phyloP scores from a whole-genome alignment of 2,329 filamentous ascomycete genomes.

The Aspergillus sp. region DNA sequence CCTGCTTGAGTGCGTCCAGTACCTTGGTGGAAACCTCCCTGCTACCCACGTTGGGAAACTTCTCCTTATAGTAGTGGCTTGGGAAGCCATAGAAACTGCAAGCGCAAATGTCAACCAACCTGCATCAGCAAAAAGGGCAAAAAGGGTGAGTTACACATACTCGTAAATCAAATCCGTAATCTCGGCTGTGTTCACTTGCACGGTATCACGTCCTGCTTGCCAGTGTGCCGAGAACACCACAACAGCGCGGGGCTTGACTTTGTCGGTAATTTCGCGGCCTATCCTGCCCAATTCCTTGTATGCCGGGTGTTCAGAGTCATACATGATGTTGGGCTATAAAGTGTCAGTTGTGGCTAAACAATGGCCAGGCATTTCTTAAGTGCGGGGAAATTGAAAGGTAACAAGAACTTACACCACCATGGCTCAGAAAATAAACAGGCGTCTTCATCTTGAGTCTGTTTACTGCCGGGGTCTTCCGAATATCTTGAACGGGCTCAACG shows the following conservation, averaged over 20 bases:
- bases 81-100: slow-evolving; percentile 70
- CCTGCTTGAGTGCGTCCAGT: slow-evolving; percentile 53
- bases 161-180: slow-evolving; percentile 70
- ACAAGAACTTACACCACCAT: slow-evolving; percentile 43
- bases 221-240: slow-evolving; percentile 79
- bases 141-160: slow-evolving; percentile 44
- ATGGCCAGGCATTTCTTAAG: neutral
- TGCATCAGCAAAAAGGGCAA: neutral
- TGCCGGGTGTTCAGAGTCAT: slow-evolving; percentile 66
- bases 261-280: slow-evolving; percentile 68
- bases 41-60: slow-evolving; percentile 65
- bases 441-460: slow-evolving; percentile 34
- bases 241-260: slow-evolving; percentile 69
- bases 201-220: slow-evolving; percentile 57
- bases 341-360: neutral
- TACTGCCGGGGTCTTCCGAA: neutral
- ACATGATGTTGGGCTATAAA: slow-evolving; percentile 62
- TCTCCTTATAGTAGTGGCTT: slow-evolving; percentile 65
- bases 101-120: neutral
- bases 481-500: neutral
- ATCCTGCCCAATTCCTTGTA: slow-evolving; percentile 64
- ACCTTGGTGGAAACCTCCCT: slow-evolving; percentile 60
- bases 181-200: slow-evolving; percentile 67
- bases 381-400: neutral
- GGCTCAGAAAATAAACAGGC: slow-evolving; percentile 55